A percentile compares a stretch with the other conserved stretches of the same genome.
phyloP scores from a whole-genome alignment of 441 rosid species.

The Aquilaria agallochum region DNA sequence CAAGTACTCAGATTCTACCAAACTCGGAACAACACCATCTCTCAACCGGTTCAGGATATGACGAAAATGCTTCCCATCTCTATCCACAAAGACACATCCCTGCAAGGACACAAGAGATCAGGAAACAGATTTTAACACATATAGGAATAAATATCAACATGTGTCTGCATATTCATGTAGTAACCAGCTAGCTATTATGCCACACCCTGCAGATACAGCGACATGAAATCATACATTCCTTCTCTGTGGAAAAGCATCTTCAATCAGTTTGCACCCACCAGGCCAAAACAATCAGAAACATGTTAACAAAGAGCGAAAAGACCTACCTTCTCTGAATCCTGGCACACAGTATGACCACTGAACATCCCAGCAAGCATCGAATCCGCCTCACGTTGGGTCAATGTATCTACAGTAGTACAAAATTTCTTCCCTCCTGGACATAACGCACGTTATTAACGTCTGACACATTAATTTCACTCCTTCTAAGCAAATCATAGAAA shows the following conservation, averaged over 20 bases:
- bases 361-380: conserved; percentile 98
- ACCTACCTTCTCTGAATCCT: conserved; percentile 53
- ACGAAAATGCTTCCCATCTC: conserved; percentile 86
- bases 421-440: conserved; percentile 77
- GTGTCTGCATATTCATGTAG: too few species aligned
- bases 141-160: too few species aligned
- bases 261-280: neutral
- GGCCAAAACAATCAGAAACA: conserved; percentile 1
- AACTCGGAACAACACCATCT: conserved; percentile 68
- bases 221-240: neutral
- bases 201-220: neutral
- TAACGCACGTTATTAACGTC: neutral
- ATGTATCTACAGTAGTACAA: conserved; percentile 72
- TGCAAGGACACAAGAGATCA: conserved; percentile 24
- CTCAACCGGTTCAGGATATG: conserved; percentile 92
- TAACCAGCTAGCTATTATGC: too few species aligned
- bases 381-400: conserved; percentile 85
- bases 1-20: conserved; percentile 52
- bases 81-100: conserved; percentile 86
- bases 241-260: too few species aligned
- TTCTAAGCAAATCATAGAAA: neutral
- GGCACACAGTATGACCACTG: conserved; percentile 67
- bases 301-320: neutral
- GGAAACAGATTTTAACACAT: too few species aligned
- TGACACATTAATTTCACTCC: neutral